Conservation (phyloP, 345 rosid genomes). For the Punica granatum region DNA sequence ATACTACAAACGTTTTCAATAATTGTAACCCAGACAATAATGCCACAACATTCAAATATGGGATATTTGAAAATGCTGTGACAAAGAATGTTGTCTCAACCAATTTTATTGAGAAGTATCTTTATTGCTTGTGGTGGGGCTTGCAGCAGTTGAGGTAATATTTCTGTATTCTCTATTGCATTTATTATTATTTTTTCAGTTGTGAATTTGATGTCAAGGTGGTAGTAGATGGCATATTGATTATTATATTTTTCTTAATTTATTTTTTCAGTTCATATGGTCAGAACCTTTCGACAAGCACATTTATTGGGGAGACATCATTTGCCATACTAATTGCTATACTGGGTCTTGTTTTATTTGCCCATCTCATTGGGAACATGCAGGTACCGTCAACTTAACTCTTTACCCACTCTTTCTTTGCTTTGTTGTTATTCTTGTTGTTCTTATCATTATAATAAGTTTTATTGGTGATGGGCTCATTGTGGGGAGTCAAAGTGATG, state of each 20-base stretch:
- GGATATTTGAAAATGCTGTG: slow-evolving; percentile 61
- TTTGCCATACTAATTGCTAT: slow-evolving; percentile 80
- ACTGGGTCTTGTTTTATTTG: slow-evolving; percentile 80
- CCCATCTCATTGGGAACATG: slow-evolving; percentile 96
- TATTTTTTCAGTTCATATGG: slow-evolving; percentile 61
- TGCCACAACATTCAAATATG: slow-evolving; percentile 43
- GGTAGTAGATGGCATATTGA: background rate
- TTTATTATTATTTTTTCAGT: background rate
- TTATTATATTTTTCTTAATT: background rate
- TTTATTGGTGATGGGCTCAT: background rate
- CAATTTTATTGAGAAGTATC: slow-evolving; percentile 53
- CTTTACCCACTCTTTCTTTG: background rate
- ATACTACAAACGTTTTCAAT: slow-evolving; percentile 47
- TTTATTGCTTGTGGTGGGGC: slow-evolving; percentile 94
- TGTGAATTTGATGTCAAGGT: slow-evolving; percentile 1
- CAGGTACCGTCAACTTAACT: slow-evolving; percentile 43
- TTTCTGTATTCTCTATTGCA: background rate
- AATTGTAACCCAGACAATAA: slow-evolving; percentile 46
- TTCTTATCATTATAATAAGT: background rate
- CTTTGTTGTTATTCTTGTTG: background rate
- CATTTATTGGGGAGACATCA: slow-evolving; percentile 75
- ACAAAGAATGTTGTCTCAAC: slow-evolving; percentile 54
- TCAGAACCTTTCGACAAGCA: slow-evolving; percentile 81
- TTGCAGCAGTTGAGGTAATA: slow-evolving; percentile 81
- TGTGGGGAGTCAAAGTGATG: background rate